These are phyloP conservation scores for Trichosporon sp. DNA, from an alignment of 1,284 basidiomycete species.

Conservation along the genomic window DNA sequence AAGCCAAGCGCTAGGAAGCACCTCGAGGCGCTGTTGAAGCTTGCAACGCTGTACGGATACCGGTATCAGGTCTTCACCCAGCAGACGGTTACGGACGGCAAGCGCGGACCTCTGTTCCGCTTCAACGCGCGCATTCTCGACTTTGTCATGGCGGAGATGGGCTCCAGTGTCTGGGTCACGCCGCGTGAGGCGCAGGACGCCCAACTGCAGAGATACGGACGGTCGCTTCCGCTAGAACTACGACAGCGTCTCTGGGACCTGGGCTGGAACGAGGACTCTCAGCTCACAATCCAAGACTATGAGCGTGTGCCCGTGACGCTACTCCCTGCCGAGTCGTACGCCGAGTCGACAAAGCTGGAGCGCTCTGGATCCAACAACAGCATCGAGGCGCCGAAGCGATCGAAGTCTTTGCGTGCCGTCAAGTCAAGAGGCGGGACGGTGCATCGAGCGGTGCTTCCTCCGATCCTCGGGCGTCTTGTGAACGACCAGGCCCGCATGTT, in stretches of 20 bases:
- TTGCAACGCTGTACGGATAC: constrained; percentile 33
- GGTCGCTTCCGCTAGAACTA: constrained; percentile 35
- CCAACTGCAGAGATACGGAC: constrained; percentile 36
- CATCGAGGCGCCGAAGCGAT: background rate
- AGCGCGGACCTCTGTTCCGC: constrained; percentile 34
- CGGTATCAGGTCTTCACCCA: constrained; percentile 36
- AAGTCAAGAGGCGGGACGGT: background rate
- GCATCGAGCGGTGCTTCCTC: constrained; percentile 28
- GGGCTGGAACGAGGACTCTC: constrained; percentile 40
- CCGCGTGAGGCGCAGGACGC: constrained; percentile 39
- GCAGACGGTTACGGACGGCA: constrained; percentile 25
- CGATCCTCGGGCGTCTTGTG: constrained; percentile 22
- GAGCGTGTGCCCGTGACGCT: constrained; percentile 36
- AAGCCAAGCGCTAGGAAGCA: constrained; percentile 14
- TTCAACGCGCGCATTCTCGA: constrained; percentile 31
- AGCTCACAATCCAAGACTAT: constrained; percentile 22
- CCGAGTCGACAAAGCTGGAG: background rate
- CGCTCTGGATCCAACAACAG: background rate
- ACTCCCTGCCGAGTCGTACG: constrained; percentile 8
- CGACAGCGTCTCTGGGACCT: constrained; percentile 41
- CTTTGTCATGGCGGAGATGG: constrained; percentile 40
- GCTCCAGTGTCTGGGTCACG: constrained; percentile 31
- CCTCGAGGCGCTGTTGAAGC: constrained; percentile 22
- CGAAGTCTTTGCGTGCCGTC: background rate
- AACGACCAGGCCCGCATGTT: constrained; percentile 44